Conservation (phyloP, 1,139 yeast genomes). For the Scheffersomyces quercinus region DNA sequence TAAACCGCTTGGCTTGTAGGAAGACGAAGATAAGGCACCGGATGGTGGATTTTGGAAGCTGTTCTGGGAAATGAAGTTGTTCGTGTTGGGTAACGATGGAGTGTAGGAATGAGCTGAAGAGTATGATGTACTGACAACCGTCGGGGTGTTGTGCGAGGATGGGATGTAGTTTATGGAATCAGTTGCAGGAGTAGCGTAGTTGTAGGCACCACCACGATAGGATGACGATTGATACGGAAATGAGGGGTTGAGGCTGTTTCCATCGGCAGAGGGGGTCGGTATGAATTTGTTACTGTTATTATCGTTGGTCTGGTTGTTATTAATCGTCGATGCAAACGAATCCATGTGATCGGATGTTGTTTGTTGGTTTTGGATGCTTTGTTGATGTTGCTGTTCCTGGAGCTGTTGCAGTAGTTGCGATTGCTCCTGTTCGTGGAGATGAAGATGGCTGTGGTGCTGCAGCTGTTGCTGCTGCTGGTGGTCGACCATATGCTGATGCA, state of each 20-base stretch:
- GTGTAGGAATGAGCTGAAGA: slow-evolving; percentile 44
- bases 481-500: no score
- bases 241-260: no score
- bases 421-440: slow-evolving; percentile 9
- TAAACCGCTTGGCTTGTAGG: slow-evolving; percentile 19
- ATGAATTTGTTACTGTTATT: background rate
- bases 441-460: background rate
- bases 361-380: slow-evolving; percentile 9
- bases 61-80: slow-evolving; percentile 9
- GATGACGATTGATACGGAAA: slow-evolving; percentile 2
- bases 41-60: slow-evolving; percentile 7
- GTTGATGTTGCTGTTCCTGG: slow-evolving; percentile 1
- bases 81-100: slow-evolving; percentile 22
- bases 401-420: background rate
- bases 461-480: slow-evolving; percentile 1
- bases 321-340: slow-evolving; percentile 2
- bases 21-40: no score
- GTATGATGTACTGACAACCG: slow-evolving; percentile 51
- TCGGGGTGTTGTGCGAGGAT: slow-evolving; percentile 56
- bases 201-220: background rate
- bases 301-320: slow-evolving; percentile 2
- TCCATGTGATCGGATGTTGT: slow-evolving; percentile 3
- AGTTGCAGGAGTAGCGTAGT: slow-evolving; percentile 10
- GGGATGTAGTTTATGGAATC: slow-evolving; percentile 42
- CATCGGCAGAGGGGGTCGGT: no score